phyloP scores from a whole-genome alignment of 371 early-diverging fungal species.

The Blakeslea trispora region DNA sequence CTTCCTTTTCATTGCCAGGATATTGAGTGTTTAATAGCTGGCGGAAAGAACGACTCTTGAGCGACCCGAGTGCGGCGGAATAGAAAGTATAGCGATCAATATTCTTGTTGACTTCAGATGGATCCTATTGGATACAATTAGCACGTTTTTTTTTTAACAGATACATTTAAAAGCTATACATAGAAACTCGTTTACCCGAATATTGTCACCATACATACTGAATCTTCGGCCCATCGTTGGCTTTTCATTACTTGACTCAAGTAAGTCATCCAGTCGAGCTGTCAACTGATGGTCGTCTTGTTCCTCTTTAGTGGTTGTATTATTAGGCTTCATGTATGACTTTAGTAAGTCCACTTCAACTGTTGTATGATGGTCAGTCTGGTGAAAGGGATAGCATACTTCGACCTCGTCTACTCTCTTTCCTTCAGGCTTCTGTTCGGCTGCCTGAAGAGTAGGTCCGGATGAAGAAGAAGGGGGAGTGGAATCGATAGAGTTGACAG shows the following conservation, averaged over 20 bases:
- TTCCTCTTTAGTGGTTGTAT: slow-evolving; percentile 3
- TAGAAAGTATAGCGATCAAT: slow-evolving; percentile 60
- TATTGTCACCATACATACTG: slow-evolving; percentile 34
- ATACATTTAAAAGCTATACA: not conserved
- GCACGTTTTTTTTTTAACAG: not conserved
- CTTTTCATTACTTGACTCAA: slow-evolving; percentile 11
- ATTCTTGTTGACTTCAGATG: slow-evolving; percentile 25
- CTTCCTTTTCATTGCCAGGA: slow-evolving; percentile 19
- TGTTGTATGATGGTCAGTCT: slow-evolving; percentile 13
- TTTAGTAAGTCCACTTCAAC: slow-evolving; percentile 17
- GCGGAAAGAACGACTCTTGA: slow-evolving; percentile 50
- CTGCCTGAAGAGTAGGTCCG: not conserved
- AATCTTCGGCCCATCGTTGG: slow-evolving; percentile 15
- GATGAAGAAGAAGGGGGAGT: slow-evolving; percentile 1
- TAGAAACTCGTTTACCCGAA: slow-evolving; percentile 22
- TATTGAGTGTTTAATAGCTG: slow-evolving; percentile 33
- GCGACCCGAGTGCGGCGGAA: slow-evolving; percentile 52
- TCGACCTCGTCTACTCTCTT: slow-evolving; percentile 11
- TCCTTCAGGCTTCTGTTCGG: not conserved
- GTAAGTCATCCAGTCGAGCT: slow-evolving; percentile 25
- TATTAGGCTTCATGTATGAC: slow-evolving; percentile 5
- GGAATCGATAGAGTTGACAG: slow-evolving; percentile 5
- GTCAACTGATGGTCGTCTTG: slow-evolving; percentile 16
- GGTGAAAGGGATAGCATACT: slow-evolving; percentile 25
- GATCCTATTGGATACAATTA: slow-evolving; percentile 26